These are phyloP conservation scores for Vigna radiata DNA, from an alignment of 306 rosid species.

Conservation along the genomic window DNA sequence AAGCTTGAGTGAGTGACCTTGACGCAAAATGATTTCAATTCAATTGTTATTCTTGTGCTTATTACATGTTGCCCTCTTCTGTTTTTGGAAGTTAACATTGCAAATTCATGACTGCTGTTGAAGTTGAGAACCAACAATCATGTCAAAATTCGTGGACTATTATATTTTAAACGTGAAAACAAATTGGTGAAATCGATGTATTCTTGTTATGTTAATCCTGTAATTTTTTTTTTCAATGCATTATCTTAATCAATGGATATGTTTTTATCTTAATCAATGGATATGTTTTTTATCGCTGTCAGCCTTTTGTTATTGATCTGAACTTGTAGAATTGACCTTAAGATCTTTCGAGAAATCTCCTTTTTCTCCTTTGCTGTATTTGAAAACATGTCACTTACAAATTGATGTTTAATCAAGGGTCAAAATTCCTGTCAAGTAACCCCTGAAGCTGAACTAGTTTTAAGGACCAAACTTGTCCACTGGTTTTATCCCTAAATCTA, in stretches of 20 bases:
- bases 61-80: background rate
- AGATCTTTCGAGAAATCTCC: background rate
- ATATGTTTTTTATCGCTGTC: too few relatives aligned
- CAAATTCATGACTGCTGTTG: background rate
- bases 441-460: background rate
- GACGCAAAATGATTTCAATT: slow-evolving; percentile 18
- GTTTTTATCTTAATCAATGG: too few relatives aligned
- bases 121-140: slow-evolving; percentile 11
- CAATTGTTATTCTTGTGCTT: slow-evolving; percentile 38
- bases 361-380: background rate
- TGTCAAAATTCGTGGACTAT: background rate
- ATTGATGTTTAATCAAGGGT: slow-evolving; percentile 10
- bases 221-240: background rate
- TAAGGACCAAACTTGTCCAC: background rate
- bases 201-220: background rate
- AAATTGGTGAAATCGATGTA: slow-evolving; percentile 25
- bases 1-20: slow-evolving; percentile 53
- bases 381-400: background rate
- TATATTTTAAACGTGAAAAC: background rate
- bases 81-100: slow-evolving; percentile 15
- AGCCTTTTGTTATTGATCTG: slow-evolving; percentile 21
- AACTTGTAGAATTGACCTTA: background rate
- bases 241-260: slow-evolving; percentile 43
- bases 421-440: background rate
- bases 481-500: slow-evolving; percentile 9